Conservation (phyloP, 768 basidiomycete genomes). For the Trametes cubensis region DNA sequence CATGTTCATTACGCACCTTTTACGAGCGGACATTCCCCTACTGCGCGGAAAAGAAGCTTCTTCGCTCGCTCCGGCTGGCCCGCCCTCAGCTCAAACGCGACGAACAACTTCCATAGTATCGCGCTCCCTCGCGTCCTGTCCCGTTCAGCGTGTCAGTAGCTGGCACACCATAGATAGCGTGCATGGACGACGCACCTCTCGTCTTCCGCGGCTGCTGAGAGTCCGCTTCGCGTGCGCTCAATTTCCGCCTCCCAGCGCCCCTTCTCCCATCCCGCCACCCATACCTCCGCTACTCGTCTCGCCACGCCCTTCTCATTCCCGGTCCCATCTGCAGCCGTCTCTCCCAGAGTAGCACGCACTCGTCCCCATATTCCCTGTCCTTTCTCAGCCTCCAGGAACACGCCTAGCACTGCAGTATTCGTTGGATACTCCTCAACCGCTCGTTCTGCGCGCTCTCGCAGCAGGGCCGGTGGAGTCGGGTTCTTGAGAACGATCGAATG, state of each 20-base stretch:
- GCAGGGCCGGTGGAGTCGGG: constrained; percentile 56
- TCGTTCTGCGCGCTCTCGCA: constrained; percentile 58
- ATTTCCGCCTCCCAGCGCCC: constrained; percentile 70
- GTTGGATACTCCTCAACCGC: constrained; percentile 62
- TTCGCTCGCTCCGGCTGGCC: constrained; percentile 65
- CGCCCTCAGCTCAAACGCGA: constrained; percentile 75
- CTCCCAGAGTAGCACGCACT: constrained; percentile 59
- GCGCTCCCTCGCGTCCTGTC: constrained; percentile 66
- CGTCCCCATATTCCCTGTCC: constrained; percentile 78
- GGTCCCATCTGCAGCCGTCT: constrained; percentile 38
- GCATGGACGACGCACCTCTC: constrained; percentile 55
- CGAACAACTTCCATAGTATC: constrained; percentile 69
- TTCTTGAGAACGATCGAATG: constrained; percentile 57
- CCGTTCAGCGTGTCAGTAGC: constrained; percentile 6
- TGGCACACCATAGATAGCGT: neutral
- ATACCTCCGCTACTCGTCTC: constrained; percentile 67
- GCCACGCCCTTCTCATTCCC: constrained; percentile 56
- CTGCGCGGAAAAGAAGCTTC: constrained; percentile 70
- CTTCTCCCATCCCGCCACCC: constrained; percentile 80
- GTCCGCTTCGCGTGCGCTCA: constrained; percentile 68
- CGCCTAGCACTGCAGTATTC: constrained; percentile 71
- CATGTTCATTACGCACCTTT: constrained; percentile 57
- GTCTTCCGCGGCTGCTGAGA: constrained; percentile 62
- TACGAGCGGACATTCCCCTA: constrained; percentile 71
- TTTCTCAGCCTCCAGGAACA: constrained; percentile 78